A percentile compares a stretch with the other conserved stretches of the same genome.
Conservation (phyloP, 23 red algal genomes). For the Gracilariopsis chorda region DNA sequence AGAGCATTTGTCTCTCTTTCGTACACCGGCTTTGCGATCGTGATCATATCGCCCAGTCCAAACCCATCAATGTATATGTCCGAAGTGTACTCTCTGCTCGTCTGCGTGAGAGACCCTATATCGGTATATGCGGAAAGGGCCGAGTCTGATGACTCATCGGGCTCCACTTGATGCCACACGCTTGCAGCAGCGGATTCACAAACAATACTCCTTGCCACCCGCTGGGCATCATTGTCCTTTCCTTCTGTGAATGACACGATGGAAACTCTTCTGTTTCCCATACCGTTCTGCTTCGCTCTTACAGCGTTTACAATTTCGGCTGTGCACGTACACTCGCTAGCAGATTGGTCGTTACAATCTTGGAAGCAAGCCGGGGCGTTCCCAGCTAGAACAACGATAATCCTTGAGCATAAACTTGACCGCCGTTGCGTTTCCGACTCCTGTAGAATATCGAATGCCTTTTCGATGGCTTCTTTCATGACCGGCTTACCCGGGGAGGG, state of each 20-base stretch:
- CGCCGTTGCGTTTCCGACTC: background rate
- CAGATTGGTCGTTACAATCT: background rate
- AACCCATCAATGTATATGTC: background rate
- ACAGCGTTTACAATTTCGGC: background rate
- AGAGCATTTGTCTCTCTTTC: background rate
- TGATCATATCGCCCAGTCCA: constrained; percentile 27
- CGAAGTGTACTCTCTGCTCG: background rate
- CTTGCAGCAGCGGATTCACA: background rate
- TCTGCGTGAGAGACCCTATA: constrained; percentile 16
- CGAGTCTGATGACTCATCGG: background rate
- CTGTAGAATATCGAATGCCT: constrained; percentile 1
- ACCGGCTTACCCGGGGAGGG: background rate
- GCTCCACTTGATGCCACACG: background rate
- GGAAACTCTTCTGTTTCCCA: background rate
- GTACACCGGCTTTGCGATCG: constrained; percentile 10
- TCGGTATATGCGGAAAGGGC: background rate
- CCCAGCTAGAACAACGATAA: constrained; percentile 8
- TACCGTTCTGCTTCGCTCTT: background rate
- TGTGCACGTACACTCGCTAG: background rate
- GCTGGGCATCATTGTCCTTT: constrained; percentile 9
- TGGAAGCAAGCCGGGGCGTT: background rate
- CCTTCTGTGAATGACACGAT: constrained; percentile 22
- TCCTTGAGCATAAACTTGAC: constrained; percentile 20
- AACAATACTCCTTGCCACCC: background rate
- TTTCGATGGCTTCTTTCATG: background rate